These are phyloP conservation scores for Wickerhamiella hasegawae DNA, from an alignment of 805 yeast species.

Conservation along the genomic window DNA sequence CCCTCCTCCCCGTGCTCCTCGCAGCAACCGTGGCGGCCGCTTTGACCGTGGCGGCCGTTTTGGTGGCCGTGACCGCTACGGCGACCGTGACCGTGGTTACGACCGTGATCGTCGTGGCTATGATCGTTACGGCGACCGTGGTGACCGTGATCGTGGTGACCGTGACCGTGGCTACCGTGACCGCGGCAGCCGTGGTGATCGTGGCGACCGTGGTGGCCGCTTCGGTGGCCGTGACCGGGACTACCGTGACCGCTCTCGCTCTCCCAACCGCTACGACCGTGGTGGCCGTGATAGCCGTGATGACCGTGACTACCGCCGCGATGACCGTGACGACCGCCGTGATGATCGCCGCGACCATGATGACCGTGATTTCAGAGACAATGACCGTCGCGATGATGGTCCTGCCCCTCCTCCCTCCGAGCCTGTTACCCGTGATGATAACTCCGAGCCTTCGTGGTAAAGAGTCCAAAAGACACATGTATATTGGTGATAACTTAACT, in stretches of 20 bases:
- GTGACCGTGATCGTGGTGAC: constrained; percentile 19
- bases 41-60: constrained; percentile 30
- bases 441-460: constrained; percentile 3
- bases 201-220: constrained; percentile 29
- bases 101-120: constrained; percentile 18
- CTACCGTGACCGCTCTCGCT: constrained; percentile 8
- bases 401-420: not conserved
- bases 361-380: not conserved
- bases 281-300: constrained; percentile 16
- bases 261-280: constrained; percentile 16
- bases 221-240: constrained; percentile 14
- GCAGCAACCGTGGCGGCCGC: constrained; percentile 31
- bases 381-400: not conserved
- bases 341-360: not conserved
- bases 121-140: constrained; percentile 19
- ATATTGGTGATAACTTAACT: not conserved
- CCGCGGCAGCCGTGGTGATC: constrained; percentile 22
- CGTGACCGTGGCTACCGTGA: constrained; percentile 11
- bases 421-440: not conserved
- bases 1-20: constrained; percentile 24
- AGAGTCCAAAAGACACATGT: not conserved
- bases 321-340: not conserved
- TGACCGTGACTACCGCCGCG: constrained; percentile 1
- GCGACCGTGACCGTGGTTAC: constrained; percentile 19
- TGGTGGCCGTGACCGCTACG: constrained; percentile 16